A percentile compares a stretch with the other conserved stretches of the same genome.
These are phyloP conservation scores for Xylaria telfairii DNA, from an alignment of 495 filamentous ascomycete species.

Conservation along the genomic window DNA sequence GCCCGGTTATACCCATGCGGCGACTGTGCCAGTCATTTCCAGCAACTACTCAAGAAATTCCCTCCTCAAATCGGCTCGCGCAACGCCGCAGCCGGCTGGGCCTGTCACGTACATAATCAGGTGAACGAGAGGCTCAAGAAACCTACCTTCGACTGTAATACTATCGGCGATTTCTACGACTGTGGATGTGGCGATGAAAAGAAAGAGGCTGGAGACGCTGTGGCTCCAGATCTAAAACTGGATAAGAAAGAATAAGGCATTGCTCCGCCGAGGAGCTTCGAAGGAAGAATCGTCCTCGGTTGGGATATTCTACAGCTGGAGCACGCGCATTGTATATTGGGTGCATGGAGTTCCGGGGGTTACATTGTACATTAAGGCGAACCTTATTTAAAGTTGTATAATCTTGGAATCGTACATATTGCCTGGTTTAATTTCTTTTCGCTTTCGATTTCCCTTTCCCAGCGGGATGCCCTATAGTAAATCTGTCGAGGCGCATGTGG, in stretches of 20 bases:
- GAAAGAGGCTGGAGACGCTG: conserved; percentile 36
- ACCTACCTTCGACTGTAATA: conserved; percentile 81
- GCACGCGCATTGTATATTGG: conserved; percentile 3
- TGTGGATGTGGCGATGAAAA: conserved; percentile 88
- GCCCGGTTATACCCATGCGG: conserved; percentile 93
- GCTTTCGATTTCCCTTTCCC: background rate
- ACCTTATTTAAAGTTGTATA: conserved; percentile 20
- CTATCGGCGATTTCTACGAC: conserved; percentile 92
- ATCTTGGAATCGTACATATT: conserved; percentile 10
- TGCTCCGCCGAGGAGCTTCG: background rate
- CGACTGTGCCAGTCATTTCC: conserved; percentile 93
- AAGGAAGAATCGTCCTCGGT: background rate
- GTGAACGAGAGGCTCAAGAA: conserved; percentile 90
- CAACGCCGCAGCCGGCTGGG: conserved; percentile 86
- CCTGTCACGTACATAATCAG: conserved; percentile 91
- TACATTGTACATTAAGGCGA: conserved; percentile 30
- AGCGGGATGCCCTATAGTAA: background rate
- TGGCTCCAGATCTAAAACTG: conserved; percentile 31
- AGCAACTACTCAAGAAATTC: conserved; percentile 76
- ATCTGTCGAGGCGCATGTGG: too few species aligned
- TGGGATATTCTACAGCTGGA: background rate
- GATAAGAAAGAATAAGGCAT: conserved; percentile 47
- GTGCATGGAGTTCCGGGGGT: conserved; percentile 4
- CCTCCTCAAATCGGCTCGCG: conserved; percentile 91
- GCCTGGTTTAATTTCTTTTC: background rate